Evolutionary conservation across 805 yeast genomes (phyloP), one percentile per base, ranked within the genome.

Genomic region (Novakomyces olei): DNA sequence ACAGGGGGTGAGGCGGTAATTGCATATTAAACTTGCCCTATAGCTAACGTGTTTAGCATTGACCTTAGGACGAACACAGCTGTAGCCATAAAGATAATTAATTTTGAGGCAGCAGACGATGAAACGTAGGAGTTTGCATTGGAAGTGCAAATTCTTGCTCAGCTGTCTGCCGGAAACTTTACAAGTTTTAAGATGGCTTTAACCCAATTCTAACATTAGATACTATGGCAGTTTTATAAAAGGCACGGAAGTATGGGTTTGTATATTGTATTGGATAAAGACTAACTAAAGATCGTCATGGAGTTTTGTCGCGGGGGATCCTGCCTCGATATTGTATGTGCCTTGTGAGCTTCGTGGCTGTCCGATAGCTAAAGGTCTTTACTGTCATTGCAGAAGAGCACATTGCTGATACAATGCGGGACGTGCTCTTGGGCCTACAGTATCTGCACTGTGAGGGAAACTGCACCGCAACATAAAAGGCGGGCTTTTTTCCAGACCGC

Each of bases 391-490:
- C 57, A 8, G 78, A 73, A 45, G 58, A 57, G 19, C 54, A 53
- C 2, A 64, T 76, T 19, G 67, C 70, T 36, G 46, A 59, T 15
- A 59, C 76, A 1, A 53, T 72, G 37, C 50, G 57, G 19, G 71
- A 71, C 33, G 55, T 76, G 4, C 50, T 77, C 15, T 39, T 56
- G 6, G 91, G 80, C 0, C 55, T 76, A 26, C 57, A 57, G 5
- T 76, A 76, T 49, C 51, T 76, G 47, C 94, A 75, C 44, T 50
- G 52, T 4, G 70, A 62, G 38, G 79, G 6, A 73, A 56, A 31
- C 41, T 85, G 27, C 98, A 85, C 48, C 56, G 96, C 38, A 96
- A 85, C 50, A 77, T 85, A 34, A 85, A 83, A 48, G 44, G n/a
- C n/a, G n/a, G n/a, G n/a, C n/a, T n/a, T n/a, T n/a, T n/a, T n/a